These are phyloP conservation scores for Parascedosporium putredinis DNA, from an alignment of 2,329 filamentous ascomycete species.

Conservation along the genomic window DNA sequence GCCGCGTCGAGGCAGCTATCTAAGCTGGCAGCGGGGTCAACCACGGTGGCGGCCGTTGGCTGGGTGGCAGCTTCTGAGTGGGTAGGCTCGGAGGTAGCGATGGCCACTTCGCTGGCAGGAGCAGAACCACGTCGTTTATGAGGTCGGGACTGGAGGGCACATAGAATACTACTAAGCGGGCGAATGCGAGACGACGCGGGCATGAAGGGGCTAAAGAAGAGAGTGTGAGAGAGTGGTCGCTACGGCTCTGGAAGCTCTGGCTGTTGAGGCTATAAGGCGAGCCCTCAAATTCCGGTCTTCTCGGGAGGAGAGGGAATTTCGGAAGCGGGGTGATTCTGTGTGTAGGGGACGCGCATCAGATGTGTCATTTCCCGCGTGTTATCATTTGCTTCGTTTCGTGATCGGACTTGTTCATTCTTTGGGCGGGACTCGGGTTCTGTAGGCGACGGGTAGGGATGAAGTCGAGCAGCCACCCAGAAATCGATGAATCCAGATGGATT, in stretches of 20 bases:
- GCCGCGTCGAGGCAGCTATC: background rate
- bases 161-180: slow-evolving; percentile 6
- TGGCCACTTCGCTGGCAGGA: background rate
- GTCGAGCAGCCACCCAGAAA: too few relatives aligned
- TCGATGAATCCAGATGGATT: too few relatives aligned
- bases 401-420: background rate
- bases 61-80: slow-evolving; percentile 6
- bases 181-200: slow-evolving; percentile 3
- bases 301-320: background rate
- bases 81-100: background rate
- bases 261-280: too few relatives aligned
- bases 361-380: background rate
- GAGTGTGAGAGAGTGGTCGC: too few relatives aligned
- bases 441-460: too few relatives aligned
- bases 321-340: background rate
- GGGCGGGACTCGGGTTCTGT: too few relatives aligned
- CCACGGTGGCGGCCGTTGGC: background rate
- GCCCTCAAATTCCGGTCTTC: too few relatives aligned
- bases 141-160: slow-evolving; percentile 3
- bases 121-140: slow-evolving; percentile 1
- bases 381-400: background rate
- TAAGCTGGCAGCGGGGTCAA: background rate
- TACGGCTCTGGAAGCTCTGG: background rate
- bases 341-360: background rate
- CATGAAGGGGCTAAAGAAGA: slow-evolving; percentile 4